Evolutionary conservation across 179 eudicot genomes (phyloP), one percentile per base, ranked within the genome.

Genomic region (Silene vulgaris): DNA sequence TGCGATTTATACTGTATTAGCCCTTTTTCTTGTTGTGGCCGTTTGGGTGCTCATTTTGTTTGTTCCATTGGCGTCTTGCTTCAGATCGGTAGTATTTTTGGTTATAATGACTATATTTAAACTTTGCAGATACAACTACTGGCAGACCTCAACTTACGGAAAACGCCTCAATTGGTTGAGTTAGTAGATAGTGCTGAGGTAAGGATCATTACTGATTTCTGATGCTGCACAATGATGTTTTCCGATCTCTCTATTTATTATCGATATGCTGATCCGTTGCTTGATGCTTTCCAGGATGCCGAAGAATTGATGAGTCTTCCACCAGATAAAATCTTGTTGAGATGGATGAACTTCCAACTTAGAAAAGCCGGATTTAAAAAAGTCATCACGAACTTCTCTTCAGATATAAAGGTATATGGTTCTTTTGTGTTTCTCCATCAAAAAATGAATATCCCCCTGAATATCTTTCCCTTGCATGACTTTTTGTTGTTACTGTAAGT

Each of bases 261-360:
- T 67, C 43, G 17, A 43, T 29, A 14, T 63, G 78, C 74, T 56
- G 43, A 35, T 21, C 63, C 29, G 8, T 64, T 74, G 30, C 56
- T n/a, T 66, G 19, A 72, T 71, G 50, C 68, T 75, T 29, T 78
- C 77, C 80, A 95, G 99, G 99, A 95, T 84, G 87, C 90, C 65
- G 99, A 95, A 85, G 99, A 95, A 88, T 82, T 95, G 74, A 88
- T 92, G 93, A 90, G 91, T 82, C 82, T 95, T 78, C 89, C 99
- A 77, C 99, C 99, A 70, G 97, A 95, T 71, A 95, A 95, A 79
- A 89, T 95, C 66, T 83, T 95, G 82, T 87, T 95, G 78, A 83
- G 97, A 83, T 95, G 99, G 99, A 95, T 95, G 99, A 95, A 95
- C 81, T 95, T 90, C 81, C 97, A 90, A 66, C 87, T 95, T 52